Base-by-base conservation (phyloP, 495 filamentous ascomycete genomes). In the Tuber umbilicatum region DNA sequence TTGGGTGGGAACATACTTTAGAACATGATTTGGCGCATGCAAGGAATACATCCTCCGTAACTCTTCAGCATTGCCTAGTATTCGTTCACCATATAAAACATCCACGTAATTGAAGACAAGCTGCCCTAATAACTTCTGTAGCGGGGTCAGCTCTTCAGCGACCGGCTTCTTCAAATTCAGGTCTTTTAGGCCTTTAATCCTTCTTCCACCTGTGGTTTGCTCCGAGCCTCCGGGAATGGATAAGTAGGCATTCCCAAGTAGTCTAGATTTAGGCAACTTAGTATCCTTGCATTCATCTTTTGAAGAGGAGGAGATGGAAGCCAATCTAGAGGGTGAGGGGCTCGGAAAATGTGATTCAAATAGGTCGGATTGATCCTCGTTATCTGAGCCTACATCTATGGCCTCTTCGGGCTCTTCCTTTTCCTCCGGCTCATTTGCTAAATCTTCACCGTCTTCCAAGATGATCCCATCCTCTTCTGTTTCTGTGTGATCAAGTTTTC, bases 1-100 rank as follows among this genome's bases (percentile, higher is more conserved):
- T 38, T 38, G 55, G 45, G 5, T 38, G 37, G 68, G 31, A 4
- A 78, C 84, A 74, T 82, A 89, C 88, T 97, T 97, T 83, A 96
- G 90, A 38, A 97, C 85, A 81, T 97, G 94, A 83, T 97, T 98
- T 21, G 97, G 84, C 6, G 89, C 88, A 82, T 99, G 95, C 14
- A 97, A 84, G 74, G 91, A 92, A n/a, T 89, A 85, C 71, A 97
- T 85, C 45, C 89, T 88, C n/a, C n/a, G n/a, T n/a, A n/a, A n/a
- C n/a, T n/a, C n/a, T n/a, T n/a, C n/a, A n/a, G n/a, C n/a, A n/a
- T n/a, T n/a, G n/a, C n/a, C n/a, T n/a, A n/a, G n/a, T n/a, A n/a
- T n/a, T n/a, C n/a, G n/a, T n/a, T n/a, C n/a, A n/a, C n/a, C n/a
- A n/a, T n/a, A n/a, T n/a, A n/a, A n/a, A n/a, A n/a, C n/a, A n/a